phyloP scores from a whole-genome alignment of 208 protist genomes.

The Wallacemonas sp. region DNA sequence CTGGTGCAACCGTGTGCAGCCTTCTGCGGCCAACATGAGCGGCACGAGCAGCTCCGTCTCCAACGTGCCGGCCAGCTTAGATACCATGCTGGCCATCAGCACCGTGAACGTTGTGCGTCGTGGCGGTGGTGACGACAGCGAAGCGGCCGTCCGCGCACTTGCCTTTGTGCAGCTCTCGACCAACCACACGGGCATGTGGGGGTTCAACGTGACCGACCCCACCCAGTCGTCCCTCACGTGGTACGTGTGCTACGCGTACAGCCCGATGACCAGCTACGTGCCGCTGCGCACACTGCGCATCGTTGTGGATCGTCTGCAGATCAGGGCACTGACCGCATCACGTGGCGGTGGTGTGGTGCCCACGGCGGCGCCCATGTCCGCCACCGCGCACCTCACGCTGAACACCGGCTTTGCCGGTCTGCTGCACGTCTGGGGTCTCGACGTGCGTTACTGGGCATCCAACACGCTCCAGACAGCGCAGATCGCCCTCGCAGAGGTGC shows the following conservation, averaged over 20 bases:
- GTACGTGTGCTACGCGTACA: constrained; percentile 65
- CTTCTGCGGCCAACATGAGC: not conserved
- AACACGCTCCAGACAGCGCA: constrained; percentile 44
- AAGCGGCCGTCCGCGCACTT: not conserved
- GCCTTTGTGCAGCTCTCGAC: constrained; percentile 59
- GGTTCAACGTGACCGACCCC: constrained; percentile 24
- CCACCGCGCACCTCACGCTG: constrained; percentile 36
- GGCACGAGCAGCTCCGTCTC: constrained; percentile 12
- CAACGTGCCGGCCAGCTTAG: constrained; percentile 22
- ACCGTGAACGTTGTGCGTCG: constrained; percentile 9
- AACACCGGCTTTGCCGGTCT: constrained; percentile 64
- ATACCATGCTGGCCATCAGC: constrained; percentile 69
- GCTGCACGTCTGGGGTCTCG: constrained; percentile 51
- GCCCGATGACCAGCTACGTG: constrained; percentile 32
- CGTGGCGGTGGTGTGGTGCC: constrained; percentile 15
- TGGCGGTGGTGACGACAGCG: not conserved
- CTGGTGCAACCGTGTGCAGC: constrained; percentile 40
- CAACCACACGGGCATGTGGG: constrained; percentile 77
- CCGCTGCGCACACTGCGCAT: constrained; percentile 37
- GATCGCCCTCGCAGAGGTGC: constrained; percentile 37
- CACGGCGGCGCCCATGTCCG: not conserved
- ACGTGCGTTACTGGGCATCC: constrained; percentile 53
- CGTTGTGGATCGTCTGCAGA: constrained; percentile 34
- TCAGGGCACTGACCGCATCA: constrained; percentile 26
- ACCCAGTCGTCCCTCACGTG: constrained; percentile 26